Base-by-base conservation (phyloP, 495 filamentous ascomycete species). In the Usnea hakonensis region DNA sequence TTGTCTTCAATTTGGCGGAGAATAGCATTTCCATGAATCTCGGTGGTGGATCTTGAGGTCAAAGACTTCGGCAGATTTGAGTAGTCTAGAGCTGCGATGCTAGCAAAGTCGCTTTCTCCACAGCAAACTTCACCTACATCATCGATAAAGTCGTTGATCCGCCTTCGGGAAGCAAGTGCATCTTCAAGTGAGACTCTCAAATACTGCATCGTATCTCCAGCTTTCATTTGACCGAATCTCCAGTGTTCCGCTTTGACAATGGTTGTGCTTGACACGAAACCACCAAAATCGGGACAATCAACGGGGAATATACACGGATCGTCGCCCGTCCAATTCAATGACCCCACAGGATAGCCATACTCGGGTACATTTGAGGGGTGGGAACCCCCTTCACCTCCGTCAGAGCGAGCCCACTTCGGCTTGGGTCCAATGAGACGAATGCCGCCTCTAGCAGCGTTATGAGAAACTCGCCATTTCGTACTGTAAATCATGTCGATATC, bases 311-410 rank as follows among this genome's bases (percentile, higher is more conserved):
- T 82, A 35, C 79, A 80, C 10, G 80, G 75, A 53, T 79, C 78
- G 58, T 85, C 82, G 5, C 83, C 83, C 0, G 79, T 83, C 77
- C 78, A 85, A 64, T 84, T 85, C 17, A 85, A 58, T 0, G 77
- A 73, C 2, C 82, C 81, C 1, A 76, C 73, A 1, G 78, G 76
- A 69, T 85, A 85, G 10, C 81, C 81, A 67, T 83, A 86, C 58
- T 87, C 83, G 23, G 83, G 72, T 7, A 84, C 66, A 63, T 87
- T 85, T 17, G 74, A 78, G 0, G 84, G 84, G 69, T 87, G 84
- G 5, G 77, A 70, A 0, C 84, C 84, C 23, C 81, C 84, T 40
- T 85, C 83, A 14, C 82, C 83, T 23, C 84, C 84, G 66, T 84
- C 78, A 21, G 72, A 67, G 28, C 84, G 73, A 33, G 80, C 79